Conservation (phyloP, 225 moss, liverwort and hornwort species). For the Thuidium tamariscinum region DNA sequence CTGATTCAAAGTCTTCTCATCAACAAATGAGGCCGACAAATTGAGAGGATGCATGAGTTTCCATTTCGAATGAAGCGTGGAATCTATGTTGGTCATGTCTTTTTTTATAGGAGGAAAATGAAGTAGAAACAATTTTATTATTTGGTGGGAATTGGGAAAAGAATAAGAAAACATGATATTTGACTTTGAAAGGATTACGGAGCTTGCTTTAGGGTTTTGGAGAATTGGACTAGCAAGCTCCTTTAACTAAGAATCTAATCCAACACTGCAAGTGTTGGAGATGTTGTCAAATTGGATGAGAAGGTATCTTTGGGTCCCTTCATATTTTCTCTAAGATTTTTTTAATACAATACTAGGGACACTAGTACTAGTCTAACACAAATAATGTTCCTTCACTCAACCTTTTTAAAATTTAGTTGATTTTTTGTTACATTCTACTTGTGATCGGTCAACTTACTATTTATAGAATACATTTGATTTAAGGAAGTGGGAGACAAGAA, state of each 20-base stretch:
- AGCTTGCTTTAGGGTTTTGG: neutral
- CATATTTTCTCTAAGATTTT: no score
- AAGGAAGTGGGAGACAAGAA: fast-evolving
- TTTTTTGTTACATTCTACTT: neutral
- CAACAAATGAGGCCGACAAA: neutral
- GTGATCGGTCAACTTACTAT: neutral
- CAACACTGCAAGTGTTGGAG: neutral
- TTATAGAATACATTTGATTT: neutral
- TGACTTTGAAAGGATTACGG: fast-evolving
- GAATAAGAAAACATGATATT: neutral
- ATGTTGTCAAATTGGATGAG: neutral
- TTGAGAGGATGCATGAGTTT: neutral
- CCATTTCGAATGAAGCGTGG: neutral
- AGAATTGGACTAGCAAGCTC: fast-evolving
- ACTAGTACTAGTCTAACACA: fast-evolving
- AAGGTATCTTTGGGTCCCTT: fast-evolving
- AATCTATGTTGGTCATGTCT: neutral
- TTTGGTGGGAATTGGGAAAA: neutral
- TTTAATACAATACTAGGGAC: fast-evolving
- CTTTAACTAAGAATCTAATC: neutral
- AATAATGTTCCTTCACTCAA: neutral
- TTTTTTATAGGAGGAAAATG: no score
- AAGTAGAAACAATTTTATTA: neutral
- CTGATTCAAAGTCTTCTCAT: fast-evolving
- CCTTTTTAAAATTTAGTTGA: no score